Percentiles rank a stretch among this genome's conserved stretches.
Evolutionary conservation across 139 green algal genomes (phyloP).

Genomic region (Nannochloris sp.): DNA sequence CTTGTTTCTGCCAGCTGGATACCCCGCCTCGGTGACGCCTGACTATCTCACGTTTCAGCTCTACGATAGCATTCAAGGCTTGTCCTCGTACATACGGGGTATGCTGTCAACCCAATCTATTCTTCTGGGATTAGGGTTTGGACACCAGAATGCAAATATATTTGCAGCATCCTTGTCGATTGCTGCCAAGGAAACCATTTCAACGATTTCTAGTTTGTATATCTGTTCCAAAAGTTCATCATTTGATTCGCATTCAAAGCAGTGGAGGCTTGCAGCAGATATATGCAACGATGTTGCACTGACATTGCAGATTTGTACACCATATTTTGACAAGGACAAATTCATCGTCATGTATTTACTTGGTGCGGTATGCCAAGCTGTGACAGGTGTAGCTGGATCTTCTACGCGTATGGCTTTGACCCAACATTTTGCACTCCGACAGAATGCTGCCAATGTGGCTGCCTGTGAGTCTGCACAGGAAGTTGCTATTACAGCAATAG

Average conservation of each 20-base stretch:
- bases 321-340: conserved; percentile 21
- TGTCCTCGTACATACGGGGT: conserved; percentile 65
- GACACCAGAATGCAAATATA: conserved; percentile 48
- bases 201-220: conserved; percentile 58
- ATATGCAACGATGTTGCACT: conserved; percentile 40
- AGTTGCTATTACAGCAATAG: conserved; percentile 58
- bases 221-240: conserved; percentile 33
- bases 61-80: conserved; percentile 54
- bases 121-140: conserved; percentile 60
- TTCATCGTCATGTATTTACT: conserved; percentile 64
- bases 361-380: conserved; percentile 42
- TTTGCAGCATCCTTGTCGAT: background rate
- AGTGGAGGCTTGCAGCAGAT: conserved; percentile 72
- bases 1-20: conserved; percentile 50
- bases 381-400: conserved; percentile 63
- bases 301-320: conserved; percentile 9
- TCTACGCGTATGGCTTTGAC: conserved; percentile 76
- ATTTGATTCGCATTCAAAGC: conserved; percentile 60
- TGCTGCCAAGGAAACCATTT: conserved; percentile 8
- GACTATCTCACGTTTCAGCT: conserved; percentile 45
- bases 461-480: conserved; percentile 80
- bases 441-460: conserved; percentile 74
- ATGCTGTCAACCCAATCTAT: conserved; percentile 59
- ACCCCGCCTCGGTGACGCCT: conserved; percentile 31
- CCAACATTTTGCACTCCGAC: conserved; percentile 62